Base-by-base conservation (phyloP, 2,329 filamentous ascomycete species). In the Cytospora schulzeri region DNA sequence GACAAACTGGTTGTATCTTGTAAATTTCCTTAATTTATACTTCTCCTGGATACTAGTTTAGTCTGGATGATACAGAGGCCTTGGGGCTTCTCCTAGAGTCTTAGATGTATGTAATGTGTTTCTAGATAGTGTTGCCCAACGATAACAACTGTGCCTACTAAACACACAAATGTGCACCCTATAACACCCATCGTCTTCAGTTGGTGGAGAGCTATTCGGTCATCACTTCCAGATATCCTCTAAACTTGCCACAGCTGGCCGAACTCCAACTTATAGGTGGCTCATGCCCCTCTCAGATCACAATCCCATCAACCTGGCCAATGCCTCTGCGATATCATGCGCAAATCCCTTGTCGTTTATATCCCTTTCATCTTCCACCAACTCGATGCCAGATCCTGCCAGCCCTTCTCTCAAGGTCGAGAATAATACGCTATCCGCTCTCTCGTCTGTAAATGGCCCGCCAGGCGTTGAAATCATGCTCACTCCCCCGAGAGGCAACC, bases 401-500 rank as follows among this genome's bases (percentile, higher is more conserved):
- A 91, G 72, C 0, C 80, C 83, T 0, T 76, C 68, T 56, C 75
- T 78, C 19, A 91, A 73, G 0, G 80, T 76, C 0, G 80, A 75
- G 69, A 89, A 91, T 0, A 85, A 76, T 2, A 76, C 81, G 1
- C 76, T 80, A 24, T 83, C 78, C 0, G 79, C 77, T 8, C 72
- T 63, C 8, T 53, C 59, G 72, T 83, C 70, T 69, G 83, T 78
- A 68, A 90, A 91, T 0, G 81, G 77, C 5, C 80, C 82, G 0
- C 79, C 85, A 1, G 77, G 70, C 0, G 77, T 80, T 9, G 85
- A 79, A 55, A 91, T 79, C 76, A 85, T 81, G 70, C 88, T 91
- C 15, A 90, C 73, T 0, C 88, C 88, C 0, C 81, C 83, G 12
- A 73, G 77, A 0, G 89, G 89, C 9, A 91, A 71, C 74, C 88